phyloP scores from a whole-genome alignment of 331 rosid species.

The Spiraea crenata region DNA sequence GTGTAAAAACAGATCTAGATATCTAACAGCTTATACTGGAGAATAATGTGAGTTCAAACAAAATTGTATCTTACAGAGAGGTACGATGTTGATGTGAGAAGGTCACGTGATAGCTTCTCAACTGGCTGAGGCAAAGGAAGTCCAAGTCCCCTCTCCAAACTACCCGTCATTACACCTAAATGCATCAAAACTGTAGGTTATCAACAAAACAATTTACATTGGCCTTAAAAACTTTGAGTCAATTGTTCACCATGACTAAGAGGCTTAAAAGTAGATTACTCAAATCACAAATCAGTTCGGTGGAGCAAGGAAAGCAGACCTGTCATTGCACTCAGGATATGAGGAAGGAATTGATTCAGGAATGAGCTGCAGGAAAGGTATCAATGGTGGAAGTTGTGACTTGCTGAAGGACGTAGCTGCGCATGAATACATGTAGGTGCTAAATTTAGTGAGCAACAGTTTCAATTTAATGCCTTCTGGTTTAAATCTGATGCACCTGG shows the following conservation, averaged over 20 bases:
- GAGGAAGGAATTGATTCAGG: conserved; percentile 53
- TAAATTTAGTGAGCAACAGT: conserved; percentile 8
- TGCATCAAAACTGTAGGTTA: no score
- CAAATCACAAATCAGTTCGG: background rate
- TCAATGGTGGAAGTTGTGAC: conserved; percentile 55
- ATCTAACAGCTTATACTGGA: background rate
- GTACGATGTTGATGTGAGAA: conserved; percentile 48
- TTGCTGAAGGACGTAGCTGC: conserved; percentile 75
- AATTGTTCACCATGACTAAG: background rate
- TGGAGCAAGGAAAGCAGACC: conserved; percentile 50
- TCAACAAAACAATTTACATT: background rate
- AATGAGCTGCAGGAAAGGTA: conserved; percentile 56
- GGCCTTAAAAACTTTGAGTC: background rate
- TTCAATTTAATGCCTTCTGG: background rate
- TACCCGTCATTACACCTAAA: no score
- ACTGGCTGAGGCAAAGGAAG: conserved; percentile 48
- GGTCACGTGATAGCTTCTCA: conserved; percentile 52
- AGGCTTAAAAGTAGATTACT: background rate
- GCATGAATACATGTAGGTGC: conserved; percentile 15
- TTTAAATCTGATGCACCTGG: background rate
- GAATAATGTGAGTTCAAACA: background rate
- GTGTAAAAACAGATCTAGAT: background rate
- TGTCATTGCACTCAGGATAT: conserved; percentile 46
- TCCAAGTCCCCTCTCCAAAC: no score
- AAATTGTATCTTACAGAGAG: conserved; percentile 53